phyloP scores from a whole-genome alignment of 2,329 filamentous ascomycete species.

The Chaetomiaceae sp. region DNA sequence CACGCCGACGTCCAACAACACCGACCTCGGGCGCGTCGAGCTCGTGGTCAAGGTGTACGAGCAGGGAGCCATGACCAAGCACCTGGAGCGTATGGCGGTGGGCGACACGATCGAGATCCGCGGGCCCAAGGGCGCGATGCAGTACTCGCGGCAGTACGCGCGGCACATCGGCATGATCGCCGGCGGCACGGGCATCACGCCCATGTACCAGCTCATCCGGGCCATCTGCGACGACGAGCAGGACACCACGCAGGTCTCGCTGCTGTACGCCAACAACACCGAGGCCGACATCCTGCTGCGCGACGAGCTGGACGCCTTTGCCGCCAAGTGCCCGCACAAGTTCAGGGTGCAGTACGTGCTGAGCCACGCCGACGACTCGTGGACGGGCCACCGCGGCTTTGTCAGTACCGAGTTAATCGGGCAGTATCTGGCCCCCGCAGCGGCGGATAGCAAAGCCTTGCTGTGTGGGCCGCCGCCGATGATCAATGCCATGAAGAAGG shows the following conservation, averaged over 20 bases:
- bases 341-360: constrained; percentile 54
- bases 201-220: constrained; percentile 58
- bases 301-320: constrained; percentile 50
- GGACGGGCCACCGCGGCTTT: background rate
- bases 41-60: constrained; percentile 39
- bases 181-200: constrained; percentile 48
- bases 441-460: background rate
- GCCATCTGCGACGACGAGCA: constrained; percentile 57
- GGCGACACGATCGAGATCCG: constrained; percentile 44
- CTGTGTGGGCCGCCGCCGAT: constrained; percentile 1
- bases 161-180: constrained; percentile 51
- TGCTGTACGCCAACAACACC: constrained; percentile 56
- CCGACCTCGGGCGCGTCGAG: constrained; percentile 44
- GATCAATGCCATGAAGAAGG: constrained; percentile 22
- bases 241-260: constrained; percentile 51
- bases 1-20: constrained; percentile 49
- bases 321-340: constrained; percentile 45
- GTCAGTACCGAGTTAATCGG: background rate
- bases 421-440: background rate
- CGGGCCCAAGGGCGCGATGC: constrained; percentile 54
- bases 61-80: constrained; percentile 43
- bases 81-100: constrained; percentile 37
- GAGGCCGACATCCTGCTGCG: constrained; percentile 57
- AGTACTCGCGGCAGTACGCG: constrained; percentile 40
- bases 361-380: constrained; percentile 14